A percentile compares a stretch with the other conserved stretches of the same genome.
Conservation (phyloP, 768 basidiomycete genomes). For the Leccinum ochraceum region DNA sequence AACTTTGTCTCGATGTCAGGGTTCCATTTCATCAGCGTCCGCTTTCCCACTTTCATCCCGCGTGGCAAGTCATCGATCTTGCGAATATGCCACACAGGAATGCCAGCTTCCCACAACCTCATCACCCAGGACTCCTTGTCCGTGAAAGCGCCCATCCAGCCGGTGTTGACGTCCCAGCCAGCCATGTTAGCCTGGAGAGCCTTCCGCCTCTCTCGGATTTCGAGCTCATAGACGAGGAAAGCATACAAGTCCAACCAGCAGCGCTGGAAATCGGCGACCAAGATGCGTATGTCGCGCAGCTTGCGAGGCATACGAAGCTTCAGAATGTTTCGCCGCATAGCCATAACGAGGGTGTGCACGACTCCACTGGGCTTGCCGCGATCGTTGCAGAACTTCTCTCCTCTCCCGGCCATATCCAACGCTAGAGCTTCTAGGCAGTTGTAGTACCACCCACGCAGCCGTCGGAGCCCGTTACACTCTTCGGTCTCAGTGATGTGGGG, state of each 20-base stretch:
- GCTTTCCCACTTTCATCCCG: neutral
- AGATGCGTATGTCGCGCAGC: neutral
- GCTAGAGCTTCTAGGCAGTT: neutral
- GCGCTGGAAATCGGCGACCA: neutral
- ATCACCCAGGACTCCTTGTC: neutral
- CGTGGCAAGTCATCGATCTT: neutral
- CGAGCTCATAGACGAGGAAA: neutral
- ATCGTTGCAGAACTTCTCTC: neutral
- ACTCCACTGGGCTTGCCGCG: neutral
- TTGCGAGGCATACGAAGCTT: neutral
- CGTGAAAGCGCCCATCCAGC: neutral
- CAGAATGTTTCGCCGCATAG: neutral
- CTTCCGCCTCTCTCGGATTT: neutral
- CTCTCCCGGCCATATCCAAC: neutral
- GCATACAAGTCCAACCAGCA: neutral
- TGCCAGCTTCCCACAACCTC: neutral
- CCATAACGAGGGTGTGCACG: neutral
- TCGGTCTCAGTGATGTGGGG: neutral
- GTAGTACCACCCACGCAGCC: neutral
- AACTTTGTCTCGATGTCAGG: neutral
- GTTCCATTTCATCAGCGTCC: neutral
- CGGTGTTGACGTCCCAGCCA: neutral
- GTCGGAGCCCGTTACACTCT: neutral
- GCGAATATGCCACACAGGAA: neutral
- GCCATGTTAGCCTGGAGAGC: neutral